Evolutionary conservation across 257 asterid genomes (phyloP).

Genomic region (Ballota nigra): DNA sequence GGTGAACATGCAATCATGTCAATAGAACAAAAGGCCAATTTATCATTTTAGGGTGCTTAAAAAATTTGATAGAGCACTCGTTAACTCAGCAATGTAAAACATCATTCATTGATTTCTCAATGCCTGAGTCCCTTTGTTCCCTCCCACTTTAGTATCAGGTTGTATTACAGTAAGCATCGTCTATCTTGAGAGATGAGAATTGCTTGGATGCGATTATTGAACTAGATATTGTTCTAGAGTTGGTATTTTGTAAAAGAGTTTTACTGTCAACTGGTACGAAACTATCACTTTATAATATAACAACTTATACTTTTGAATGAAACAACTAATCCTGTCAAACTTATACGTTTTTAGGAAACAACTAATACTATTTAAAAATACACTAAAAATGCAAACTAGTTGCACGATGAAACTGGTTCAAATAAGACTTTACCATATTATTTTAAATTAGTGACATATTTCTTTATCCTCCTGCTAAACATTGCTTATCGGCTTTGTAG

Average conservation of each 20-base stretch:
- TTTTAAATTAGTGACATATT: not conserved
- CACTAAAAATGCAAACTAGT: not conserved
- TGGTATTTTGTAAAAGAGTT: not conserved
- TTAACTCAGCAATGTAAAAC: not conserved
- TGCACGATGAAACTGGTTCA: not conserved
- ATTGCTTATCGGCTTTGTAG: constrained; percentile 43
- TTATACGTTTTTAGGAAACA: not conserved
- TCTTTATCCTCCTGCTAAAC: not conserved
- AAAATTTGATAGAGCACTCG: not conserved
- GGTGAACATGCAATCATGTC: not conserved
- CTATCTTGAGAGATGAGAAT: no score
- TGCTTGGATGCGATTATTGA: no score
- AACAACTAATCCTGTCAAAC: not conserved
- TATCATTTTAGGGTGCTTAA: not conserved
- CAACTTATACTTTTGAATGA: not conserved
- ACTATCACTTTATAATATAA: not conserved
- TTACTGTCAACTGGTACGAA: not conserved
- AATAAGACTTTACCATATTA: not conserved
- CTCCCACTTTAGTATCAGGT: not conserved
- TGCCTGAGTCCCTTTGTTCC: not conserved
- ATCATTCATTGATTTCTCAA: not conserved
- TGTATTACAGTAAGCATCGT: no score
- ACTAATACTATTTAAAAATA: not conserved
- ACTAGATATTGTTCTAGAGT: no score
- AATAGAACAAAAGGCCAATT: not conserved